phyloP scores from a whole-genome alignment of 2,329 filamentous ascomycete genomes.

The Ceratocystis papillata region DNA sequence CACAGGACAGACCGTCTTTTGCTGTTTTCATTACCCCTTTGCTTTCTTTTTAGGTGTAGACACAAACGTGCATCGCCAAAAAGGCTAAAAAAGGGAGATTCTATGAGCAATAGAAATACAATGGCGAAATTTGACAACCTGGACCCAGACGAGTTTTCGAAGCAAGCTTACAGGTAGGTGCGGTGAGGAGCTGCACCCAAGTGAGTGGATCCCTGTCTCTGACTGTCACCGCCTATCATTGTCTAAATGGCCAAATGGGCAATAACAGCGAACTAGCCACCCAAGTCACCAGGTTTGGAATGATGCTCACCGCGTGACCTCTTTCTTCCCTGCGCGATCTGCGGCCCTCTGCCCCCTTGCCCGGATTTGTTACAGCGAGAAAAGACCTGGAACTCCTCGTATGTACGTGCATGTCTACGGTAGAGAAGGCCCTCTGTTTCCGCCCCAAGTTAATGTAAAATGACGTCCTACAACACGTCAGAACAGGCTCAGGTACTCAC shows the following conservation, averaged over 20 bases:
- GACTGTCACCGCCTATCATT: slow-evolving; percentile 9
- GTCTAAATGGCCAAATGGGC: slow-evolving; percentile 7
- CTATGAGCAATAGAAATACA: not conserved
- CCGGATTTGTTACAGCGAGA: not conserved
- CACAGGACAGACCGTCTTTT: not conserved
- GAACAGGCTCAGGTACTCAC: not conserved
- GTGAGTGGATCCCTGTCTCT: too few species aligned
- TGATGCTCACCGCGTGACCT: not conserved
- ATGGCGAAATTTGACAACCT: not conserved
- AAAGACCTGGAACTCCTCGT: not conserved
- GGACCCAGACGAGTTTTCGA: not conserved
- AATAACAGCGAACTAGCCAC: not conserved
- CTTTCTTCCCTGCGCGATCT: slow-evolving; percentile 5
- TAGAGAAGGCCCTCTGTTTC: not conserved
- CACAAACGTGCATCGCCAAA: not conserved
- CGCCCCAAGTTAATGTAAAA: not conserved
- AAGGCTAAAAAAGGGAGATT: not conserved
- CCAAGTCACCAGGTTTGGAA: not conserved
- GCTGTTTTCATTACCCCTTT: not conserved
- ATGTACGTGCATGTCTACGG: not conserved
- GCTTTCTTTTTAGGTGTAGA: not conserved
- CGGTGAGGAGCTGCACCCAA: too few species aligned
- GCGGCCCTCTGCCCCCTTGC: not conserved
- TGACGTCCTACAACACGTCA: not conserved
- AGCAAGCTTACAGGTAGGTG: too few species aligned